Evolutionary conservation across 441 rosid species (phyloP).

Genomic region (Eruca vesicaria): DNA sequence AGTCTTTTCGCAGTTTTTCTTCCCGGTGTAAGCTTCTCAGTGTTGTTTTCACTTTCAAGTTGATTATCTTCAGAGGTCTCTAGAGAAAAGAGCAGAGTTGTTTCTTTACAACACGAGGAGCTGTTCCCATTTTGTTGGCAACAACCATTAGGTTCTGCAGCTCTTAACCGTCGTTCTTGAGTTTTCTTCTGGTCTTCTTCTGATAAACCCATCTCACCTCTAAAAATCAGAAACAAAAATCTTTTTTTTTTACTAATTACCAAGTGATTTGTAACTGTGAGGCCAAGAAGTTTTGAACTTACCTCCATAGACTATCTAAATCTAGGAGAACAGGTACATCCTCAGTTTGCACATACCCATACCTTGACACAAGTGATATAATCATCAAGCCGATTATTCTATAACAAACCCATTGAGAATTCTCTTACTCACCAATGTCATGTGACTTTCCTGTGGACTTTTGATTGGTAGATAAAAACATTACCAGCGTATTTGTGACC

Average conservation of each 20-base stretch:
- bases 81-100: conserved; percentile 16
- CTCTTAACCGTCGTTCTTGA: conserved; percentile 50
- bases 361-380: conserved; percentile 47
- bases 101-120: conserved; percentile 46
- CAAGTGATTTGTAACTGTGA: conserved; percentile 4
- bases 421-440: conserved; percentile 72
- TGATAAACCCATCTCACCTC: conserved; percentile 95
- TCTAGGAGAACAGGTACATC: conserved; percentile 69
- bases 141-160: conserved; percentile 46
- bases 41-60: conserved; percentile 33
- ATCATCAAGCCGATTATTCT: conserved; percentile 15
- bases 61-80: conserved; percentile 33
- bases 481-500: conserved; percentile 97
- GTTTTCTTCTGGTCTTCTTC: conserved; percentile 75
- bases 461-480: conserved; percentile 70
- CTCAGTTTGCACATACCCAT: conserved; percentile 73
- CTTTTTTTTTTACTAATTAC: conserved; percentile 8
- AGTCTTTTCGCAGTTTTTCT: conserved; percentile 48
- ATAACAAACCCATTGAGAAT: too few species aligned
- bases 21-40: conserved; percentile 47
- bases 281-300: conserved; percentile 25
- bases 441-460: conserved; percentile 43
- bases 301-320: conserved; percentile 91
- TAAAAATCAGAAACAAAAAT: conserved; percentile 33
- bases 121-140: conserved; percentile 64